A percentile compares a stretch with the other conserved stretches of the same genome.
Conservation (phyloP, 495 filamentous ascomycete genomes). For the Daldinia bambusicola region DNA sequence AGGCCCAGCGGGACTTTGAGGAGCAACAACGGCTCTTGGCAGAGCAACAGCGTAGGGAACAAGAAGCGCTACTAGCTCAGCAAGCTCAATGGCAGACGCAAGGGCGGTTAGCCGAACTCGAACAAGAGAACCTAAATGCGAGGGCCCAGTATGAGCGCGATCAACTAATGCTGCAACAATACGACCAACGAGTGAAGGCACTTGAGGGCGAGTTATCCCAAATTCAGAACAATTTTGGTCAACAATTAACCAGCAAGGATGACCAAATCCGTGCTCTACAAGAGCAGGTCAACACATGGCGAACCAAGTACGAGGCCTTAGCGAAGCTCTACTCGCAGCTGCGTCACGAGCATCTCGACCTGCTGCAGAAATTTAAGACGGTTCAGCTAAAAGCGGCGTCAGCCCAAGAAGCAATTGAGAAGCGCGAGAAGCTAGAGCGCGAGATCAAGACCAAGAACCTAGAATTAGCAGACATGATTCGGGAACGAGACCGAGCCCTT, state of each 20-base stretch:
- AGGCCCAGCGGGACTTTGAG: conserved; percentile 91
- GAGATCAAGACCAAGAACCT: conserved; percentile 99
- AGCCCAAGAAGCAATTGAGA: conserved; percentile 95
- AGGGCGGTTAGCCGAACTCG: conserved; percentile 90
- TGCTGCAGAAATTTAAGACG: conserved; percentile 93
- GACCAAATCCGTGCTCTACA: conserved; percentile 93
- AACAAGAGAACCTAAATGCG: conserved; percentile 93
- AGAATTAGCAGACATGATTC: conserved; percentile 97
- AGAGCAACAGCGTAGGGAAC: conserved; percentile 89
- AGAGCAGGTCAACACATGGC: conserved; percentile 96
- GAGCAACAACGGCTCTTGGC: conserved; percentile 89
- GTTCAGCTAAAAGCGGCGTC: conserved; percentile 96
- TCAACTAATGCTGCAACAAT: conserved; percentile 95
- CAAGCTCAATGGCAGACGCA: conserved; percentile 93
- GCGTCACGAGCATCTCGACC: conserved; percentile 92
- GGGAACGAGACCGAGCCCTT: conserved; percentile 92
- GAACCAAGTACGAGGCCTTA: conserved; percentile 93
- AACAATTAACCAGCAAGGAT: conserved; percentile 89
- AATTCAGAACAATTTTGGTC: conserved; percentile 81
- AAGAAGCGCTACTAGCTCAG: conserved; percentile 86
- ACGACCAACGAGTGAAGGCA: conserved; percentile 91
- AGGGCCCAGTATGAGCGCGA: conserved; percentile 96
- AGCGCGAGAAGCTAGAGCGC: conserved; percentile 91
- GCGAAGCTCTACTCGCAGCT: conserved; percentile 97
- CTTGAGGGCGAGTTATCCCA: conserved; percentile 87